phyloP scores from a whole-genome alignment of 2,329 filamentous ascomycete genomes.

The Pezicula carpinea region DNA sequence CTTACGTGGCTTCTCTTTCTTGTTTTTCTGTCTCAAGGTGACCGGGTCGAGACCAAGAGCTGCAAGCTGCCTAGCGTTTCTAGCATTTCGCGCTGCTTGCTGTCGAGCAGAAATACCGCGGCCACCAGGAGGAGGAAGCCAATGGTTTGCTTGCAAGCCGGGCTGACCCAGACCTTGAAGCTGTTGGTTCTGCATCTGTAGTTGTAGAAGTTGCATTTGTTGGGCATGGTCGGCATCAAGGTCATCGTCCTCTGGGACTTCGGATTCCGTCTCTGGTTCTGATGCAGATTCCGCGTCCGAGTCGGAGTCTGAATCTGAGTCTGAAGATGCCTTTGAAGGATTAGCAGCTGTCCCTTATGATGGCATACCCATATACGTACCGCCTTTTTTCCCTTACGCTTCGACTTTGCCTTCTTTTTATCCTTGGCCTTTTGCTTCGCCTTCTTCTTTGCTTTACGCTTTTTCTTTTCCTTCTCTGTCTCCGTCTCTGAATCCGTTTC shows the following conservation, averaged over 20 bases:
- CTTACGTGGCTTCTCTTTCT: slow-evolving; percentile 36
- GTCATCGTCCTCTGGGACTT: slow-evolving; percentile 10
- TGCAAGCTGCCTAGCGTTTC: slow-evolving; percentile 18
- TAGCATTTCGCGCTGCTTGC: slow-evolving; percentile 20
- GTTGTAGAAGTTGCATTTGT: slow-evolving; percentile 20
- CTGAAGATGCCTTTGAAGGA: slow-evolving; percentile 18
- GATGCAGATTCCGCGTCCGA: slow-evolving; percentile 18
- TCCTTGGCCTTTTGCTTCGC: slow-evolving; percentile 28
- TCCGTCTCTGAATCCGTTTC: slow-evolving; percentile 23
- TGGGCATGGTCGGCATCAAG: slow-evolving; percentile 7
- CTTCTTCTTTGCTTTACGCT: slow-evolving; percentile 32
- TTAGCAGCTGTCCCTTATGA: slow-evolving; percentile 6
- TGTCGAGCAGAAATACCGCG: slow-evolving; percentile 14
- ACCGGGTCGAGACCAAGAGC: slow-evolving; percentile 20
- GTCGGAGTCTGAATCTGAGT: slow-evolving; percentile 26
- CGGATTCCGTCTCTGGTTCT: slow-evolving; percentile 9
- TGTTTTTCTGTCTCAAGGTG: slow-evolving; percentile 28
- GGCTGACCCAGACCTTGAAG: slow-evolving; percentile 14
- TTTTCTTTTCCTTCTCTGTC: slow-evolving; percentile 29
- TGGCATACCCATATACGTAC: slow-evolving; percentile 16
- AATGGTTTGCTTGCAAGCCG: slow-evolving; percentile 5
- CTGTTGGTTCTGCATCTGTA: slow-evolving; percentile 21
- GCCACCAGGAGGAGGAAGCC: slow-evolving; percentile 7
- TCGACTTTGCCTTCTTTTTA: slow-evolving; percentile 35
- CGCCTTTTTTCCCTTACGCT: slow-evolving; percentile 32